These are phyloP conservation scores for Neocatenulostroma microsporum DNA, from an alignment of 2,329 filamentous ascomycete species.

Conservation along the genomic window DNA sequence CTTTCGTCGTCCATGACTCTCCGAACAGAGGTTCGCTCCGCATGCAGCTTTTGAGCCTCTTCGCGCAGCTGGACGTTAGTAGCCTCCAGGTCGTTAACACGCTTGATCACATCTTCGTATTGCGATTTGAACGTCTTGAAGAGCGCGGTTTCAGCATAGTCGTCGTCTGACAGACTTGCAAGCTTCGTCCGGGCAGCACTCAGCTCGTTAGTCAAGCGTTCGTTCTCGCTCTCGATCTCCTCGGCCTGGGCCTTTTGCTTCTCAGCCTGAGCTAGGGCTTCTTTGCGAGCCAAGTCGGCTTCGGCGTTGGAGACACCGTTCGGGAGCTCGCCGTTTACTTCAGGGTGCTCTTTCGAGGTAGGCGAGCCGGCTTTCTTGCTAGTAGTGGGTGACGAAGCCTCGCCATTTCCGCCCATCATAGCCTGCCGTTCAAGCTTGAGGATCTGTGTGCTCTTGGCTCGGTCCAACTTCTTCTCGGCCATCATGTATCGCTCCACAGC, in stretches of 20 bases:
- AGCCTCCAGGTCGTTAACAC: constrained; percentile 84
- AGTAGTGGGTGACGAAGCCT: constrained; percentile 34
- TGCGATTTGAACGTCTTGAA: constrained; percentile 88
- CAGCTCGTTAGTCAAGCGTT: constrained; percentile 67
- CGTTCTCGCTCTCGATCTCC: constrained; percentile 67
- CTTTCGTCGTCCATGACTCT: constrained; percentile 74
- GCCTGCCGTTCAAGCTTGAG: constrained; percentile 89
- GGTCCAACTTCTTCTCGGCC: constrained; percentile 89
- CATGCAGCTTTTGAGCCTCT: constrained; percentile 75
- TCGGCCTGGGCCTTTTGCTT: constrained; percentile 89
- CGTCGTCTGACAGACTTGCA: constrained; percentile 75
- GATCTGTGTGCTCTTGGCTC: constrained; percentile 79
- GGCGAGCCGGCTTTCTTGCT: constrained; percentile 35
- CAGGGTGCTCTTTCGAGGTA: constrained; percentile 42
- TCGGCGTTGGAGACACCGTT: constrained; percentile 54
- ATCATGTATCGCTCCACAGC: constrained; percentile 89
- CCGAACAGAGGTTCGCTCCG: constrained; percentile 76
- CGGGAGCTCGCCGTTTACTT: constrained; percentile 46
- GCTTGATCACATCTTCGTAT: constrained; percentile 85
- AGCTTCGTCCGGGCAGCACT: constrained; percentile 61
- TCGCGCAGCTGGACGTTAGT: constrained; percentile 77
- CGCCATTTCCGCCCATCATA: constrained; percentile 55
- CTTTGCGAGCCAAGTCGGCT: constrained; percentile 67
- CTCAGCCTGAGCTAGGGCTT: constrained; percentile 63
- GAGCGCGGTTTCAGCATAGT: constrained; percentile 84